A percentile compares a stretch with the other conserved stretches of the same genome.
phyloP scores from a whole-genome alignment of 2,329 filamentous ascomycete genomes.

The Onygena corvina region DNA sequence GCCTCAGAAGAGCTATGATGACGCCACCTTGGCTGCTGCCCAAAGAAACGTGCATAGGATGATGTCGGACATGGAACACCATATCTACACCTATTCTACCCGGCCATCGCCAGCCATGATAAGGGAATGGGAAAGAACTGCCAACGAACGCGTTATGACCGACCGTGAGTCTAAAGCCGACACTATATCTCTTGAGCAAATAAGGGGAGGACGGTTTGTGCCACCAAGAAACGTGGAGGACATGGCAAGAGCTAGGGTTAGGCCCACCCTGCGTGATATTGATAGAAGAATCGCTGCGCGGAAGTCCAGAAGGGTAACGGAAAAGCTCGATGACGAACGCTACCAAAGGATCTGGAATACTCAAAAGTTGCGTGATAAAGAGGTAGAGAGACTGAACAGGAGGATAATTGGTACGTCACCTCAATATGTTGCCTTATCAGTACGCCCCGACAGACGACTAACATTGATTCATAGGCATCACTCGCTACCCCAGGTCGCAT shows the following conservation, averaged over 20 bases:
- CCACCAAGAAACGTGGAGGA: constrained; percentile 59
- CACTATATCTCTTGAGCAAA: constrained; percentile 4
- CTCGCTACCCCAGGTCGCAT: background rate
- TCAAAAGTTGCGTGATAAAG: constrained; percentile 8
- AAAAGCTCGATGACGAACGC: constrained; percentile 10
- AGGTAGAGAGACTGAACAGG: constrained; percentile 8
- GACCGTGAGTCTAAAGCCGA: constrained; percentile 6
- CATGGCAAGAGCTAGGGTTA: constrained; percentile 45
- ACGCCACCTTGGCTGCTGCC: constrained; percentile 58
- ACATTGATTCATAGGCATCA: background rate
- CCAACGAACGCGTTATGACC: constrained; percentile 9
- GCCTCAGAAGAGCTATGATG: constrained; percentile 50
- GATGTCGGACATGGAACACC: constrained; percentile 64
- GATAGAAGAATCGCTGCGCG: constrained; percentile 8
- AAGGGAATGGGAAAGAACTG: constrained; percentile 11
- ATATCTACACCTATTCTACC: constrained; percentile 41
- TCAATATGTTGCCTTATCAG: background rate
- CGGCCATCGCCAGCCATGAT: constrained; percentile 12
- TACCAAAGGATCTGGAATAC: background rate
- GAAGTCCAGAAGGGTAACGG: constrained; percentile 5
- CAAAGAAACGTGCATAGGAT: constrained; percentile 65
- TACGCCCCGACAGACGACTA: background rate
- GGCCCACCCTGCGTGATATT: constrained; percentile 11
- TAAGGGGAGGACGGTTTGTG: constrained; percentile 37
- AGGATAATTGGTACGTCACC: constrained; percentile 7